These are phyloP conservation scores for Saccharum spontaneum DNA, from an alignment of 176 grass and related monocot species.

Conservation along the genomic window DNA sequence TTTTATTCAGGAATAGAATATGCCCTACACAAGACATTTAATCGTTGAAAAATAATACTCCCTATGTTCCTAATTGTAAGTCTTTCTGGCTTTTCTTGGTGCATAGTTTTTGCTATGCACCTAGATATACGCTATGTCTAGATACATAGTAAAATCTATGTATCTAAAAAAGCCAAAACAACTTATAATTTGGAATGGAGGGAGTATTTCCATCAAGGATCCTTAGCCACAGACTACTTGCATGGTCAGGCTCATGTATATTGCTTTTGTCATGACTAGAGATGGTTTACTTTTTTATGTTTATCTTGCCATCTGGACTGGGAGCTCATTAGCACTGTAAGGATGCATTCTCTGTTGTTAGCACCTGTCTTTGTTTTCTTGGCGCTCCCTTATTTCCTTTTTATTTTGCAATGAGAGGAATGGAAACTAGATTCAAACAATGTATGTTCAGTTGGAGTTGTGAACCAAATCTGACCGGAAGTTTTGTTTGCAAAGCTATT, in stretches of 20 bases:
- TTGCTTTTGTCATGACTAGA: background rate
- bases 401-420: background rate
- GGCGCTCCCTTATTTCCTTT: too few relatives aligned
- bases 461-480: background rate
- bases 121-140: background rate
- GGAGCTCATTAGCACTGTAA: background rate
- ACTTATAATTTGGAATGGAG: background rate
- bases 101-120: background rate
- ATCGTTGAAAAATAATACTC: background rate
- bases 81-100: background rate
- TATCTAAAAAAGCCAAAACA: background rate
- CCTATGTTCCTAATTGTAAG: background rate
- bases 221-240: background rate
- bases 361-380: background rate
- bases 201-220: background rate
- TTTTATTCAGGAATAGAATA: conserved; percentile 21
- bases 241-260: background rate
- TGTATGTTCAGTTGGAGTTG: background rate
- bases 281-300: background rate
- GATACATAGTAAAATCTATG: background rate
- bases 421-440: background rate
- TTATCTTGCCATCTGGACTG: background rate
- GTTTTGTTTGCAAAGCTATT: background rate
- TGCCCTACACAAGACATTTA: background rate
- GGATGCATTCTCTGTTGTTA: background rate